These are phyloP conservation scores for Suillus discolor DNA, from an alignment of 768 basidiomycete genomes.

Conservation along the genomic window DNA sequence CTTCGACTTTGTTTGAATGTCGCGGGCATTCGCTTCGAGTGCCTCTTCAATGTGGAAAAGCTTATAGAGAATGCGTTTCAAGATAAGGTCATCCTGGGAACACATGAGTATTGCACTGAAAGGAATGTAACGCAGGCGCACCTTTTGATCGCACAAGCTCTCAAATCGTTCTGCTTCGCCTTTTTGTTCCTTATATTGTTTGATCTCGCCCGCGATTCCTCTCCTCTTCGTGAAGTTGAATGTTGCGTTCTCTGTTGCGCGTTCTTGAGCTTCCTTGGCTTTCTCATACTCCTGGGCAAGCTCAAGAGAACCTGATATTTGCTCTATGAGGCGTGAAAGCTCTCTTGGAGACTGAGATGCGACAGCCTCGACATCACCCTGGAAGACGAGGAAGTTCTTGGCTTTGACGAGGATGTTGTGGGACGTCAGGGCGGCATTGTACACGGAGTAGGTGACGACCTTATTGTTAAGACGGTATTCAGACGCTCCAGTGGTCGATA, in stretches of 20 bases:
- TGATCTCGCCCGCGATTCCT: conserved; percentile 93
- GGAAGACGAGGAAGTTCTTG: conserved; percentile 99
- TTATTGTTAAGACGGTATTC: conserved; percentile 88
- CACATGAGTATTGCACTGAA: conserved; percentile 10
- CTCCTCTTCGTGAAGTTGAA: conserved; percentile 94
- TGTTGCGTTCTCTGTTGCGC: conserved; percentile 92
- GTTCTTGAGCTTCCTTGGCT: conserved; percentile 84
- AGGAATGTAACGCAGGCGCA: conserved; percentile 35
- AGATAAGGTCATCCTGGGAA: conserved; percentile 74
- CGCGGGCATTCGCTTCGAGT: conserved; percentile 69
- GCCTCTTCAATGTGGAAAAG: conserved; percentile 87
- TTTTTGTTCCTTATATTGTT: conserved; percentile 97
- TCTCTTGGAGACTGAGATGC: conserved; percentile 93
- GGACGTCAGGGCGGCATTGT: conserved; percentile 82
- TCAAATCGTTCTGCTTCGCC: conserved; percentile 90
- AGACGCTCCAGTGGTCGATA: conserved; percentile 83
- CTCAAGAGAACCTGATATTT: conserved; percentile 94
- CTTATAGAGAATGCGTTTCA: conserved; percentile 83
- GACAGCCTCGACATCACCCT: conserved; percentile 98
- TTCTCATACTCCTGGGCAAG: conserved; percentile 86
- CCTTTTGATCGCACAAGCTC: conserved; percentile 70
- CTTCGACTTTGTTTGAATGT: conserved; percentile 74
- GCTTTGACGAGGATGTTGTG: conserved; percentile 99
- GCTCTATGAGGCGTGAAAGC: conserved; percentile 88
- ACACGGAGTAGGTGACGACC: conserved; percentile 82